Conservation (phyloP, 345 rosid species). For the Fremontodendron californicum region DNA sequence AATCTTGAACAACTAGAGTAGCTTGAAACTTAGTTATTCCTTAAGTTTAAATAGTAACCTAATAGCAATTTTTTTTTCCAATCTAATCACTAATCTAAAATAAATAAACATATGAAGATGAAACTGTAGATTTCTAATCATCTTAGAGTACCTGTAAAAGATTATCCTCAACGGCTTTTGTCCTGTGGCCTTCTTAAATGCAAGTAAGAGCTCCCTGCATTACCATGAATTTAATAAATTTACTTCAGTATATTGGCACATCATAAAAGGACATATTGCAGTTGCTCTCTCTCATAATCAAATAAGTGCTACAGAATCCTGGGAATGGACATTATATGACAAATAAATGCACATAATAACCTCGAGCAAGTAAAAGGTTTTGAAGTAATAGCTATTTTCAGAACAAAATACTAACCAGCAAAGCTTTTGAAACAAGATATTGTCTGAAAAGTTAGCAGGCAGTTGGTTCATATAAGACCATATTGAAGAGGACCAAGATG, state of each 20-base stretch:
- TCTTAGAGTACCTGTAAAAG: slow-evolving; percentile 30
- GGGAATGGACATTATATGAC: neutral
- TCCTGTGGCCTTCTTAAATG: slow-evolving; percentile 39
- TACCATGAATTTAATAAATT: neutral
- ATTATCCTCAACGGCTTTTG: slow-evolving; percentile 38
- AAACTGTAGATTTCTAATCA: neutral
- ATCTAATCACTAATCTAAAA: neutral
- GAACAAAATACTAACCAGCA: neutral
- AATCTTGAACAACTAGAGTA: neutral
- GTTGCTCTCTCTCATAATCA: neutral
- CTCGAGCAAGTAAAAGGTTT: neutral
- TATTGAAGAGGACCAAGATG: neutral
- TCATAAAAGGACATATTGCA: neutral
- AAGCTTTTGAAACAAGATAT: neutral
- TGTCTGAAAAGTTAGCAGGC: neutral
- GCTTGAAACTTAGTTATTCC: neutral
- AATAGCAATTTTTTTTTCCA: neutral
- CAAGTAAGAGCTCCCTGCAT: slow-evolving; percentile 39
- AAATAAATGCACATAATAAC: neutral
- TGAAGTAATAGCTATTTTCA: neutral
- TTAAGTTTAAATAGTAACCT: neutral
- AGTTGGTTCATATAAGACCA: neutral
- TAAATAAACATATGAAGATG: neutral
- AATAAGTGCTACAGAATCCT: neutral
- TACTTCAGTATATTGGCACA: neutral